These are phyloP conservation scores for Fabrea salina DNA, from an alignment of 169 alveolate species.

Conservation along the genomic window DNA sequence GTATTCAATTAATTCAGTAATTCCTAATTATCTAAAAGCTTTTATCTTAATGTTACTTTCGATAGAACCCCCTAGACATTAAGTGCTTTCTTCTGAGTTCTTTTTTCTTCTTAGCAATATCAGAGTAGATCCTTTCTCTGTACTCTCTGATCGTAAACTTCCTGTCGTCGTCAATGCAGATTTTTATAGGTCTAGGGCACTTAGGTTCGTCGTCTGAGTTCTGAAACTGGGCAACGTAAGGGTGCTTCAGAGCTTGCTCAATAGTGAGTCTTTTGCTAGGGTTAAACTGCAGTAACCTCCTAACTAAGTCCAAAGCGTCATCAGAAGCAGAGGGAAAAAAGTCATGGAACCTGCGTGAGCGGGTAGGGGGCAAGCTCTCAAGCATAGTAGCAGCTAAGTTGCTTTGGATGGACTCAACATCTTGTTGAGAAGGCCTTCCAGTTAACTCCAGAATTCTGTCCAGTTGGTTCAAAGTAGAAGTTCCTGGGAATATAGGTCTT, in stretches of 20 bases:
- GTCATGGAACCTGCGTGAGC: constrained; percentile 38
- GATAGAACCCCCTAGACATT: constrained; percentile 29
- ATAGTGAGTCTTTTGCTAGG: constrained; percentile 93
- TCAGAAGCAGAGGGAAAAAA: constrained; percentile 82
- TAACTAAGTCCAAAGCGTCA: constrained; percentile 90
- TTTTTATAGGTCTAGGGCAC: constrained; percentile 77
- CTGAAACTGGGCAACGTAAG: constrained; percentile 89
- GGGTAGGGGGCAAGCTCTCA: constrained; percentile 59
- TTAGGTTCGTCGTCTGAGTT: constrained; percentile 90
- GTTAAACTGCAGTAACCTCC: constrained; percentile 88
- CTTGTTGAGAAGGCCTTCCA: constrained; percentile 92
- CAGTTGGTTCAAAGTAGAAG: constrained; percentile 96
- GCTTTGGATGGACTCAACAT: constrained; percentile 87
- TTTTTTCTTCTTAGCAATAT: constrained; percentile 77
- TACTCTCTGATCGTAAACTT: constrained; percentile 85
- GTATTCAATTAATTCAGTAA: neutral
- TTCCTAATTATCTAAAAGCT: too few relatives aligned
- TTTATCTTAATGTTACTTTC: too few relatives aligned
- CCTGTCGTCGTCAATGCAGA: constrained; percentile 83
- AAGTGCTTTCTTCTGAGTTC: constrained; percentile 41
- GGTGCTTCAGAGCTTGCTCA: constrained; percentile 92
- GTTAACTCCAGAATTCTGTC: constrained; percentile 91
- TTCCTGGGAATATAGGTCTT: constrained; percentile 97
- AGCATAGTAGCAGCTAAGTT: constrained; percentile 87
- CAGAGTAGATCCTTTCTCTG: constrained; percentile 79